Evolutionary conservation across 257 asterid genomes (phyloP).

Genomic region (Ilex asprella): DNA sequence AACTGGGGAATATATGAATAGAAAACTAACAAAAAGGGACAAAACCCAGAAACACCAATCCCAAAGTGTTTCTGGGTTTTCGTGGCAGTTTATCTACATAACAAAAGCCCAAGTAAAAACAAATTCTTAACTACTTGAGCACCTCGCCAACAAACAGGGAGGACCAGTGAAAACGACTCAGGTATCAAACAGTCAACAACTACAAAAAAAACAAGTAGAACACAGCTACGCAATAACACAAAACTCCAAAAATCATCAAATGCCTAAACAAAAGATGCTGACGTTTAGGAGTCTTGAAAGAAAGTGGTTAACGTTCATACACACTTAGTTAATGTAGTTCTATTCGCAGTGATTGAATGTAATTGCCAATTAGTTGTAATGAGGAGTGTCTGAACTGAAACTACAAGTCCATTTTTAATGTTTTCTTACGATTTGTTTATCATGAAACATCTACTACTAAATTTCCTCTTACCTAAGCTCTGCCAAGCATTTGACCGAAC

Average conservation of each 20-base stretch:
- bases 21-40: neutral
- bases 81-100: constrained; percentile 14
- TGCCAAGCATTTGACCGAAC: neutral
- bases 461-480: neutral
- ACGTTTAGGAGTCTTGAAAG: neutral
- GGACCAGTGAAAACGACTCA: constrained; percentile 16
- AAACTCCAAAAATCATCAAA: neutral
- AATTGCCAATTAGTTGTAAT: too few species aligned
- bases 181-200: constrained; percentile 7
- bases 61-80: constrained; percentile 19
- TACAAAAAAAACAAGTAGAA: constrained; percentile 11
- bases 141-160: neutral
- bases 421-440: neutral
- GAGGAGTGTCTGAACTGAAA: too few species aligned
- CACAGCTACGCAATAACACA: neutral
- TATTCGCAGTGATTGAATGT: too few species aligned
- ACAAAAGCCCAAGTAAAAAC: neutral
- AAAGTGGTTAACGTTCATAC: neutral
- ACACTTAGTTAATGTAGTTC: neutral
- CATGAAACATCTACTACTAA: too few species aligned
- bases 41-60: constrained; percentile 22
- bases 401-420: neutral
- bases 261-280: neutral
- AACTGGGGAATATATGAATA: constrained; percentile 1
- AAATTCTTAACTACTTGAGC: neutral